phyloP scores from a whole-genome alignment of 2,329 filamentous ascomycete genomes.

The Sporothrix pseudoabietina region DNA sequence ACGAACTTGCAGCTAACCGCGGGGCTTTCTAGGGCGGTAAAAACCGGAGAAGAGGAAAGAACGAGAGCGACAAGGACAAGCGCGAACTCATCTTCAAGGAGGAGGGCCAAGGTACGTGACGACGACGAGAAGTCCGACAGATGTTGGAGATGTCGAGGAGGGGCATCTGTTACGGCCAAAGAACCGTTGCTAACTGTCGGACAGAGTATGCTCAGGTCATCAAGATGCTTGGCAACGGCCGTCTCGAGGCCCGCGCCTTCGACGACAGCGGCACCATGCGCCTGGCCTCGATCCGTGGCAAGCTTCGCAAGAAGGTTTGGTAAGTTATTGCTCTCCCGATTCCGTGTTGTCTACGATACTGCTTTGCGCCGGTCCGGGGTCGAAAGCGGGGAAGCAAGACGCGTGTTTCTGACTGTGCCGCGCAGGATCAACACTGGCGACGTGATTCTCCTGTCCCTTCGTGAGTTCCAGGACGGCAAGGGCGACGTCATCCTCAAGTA shows the following conservation, averaged over 20 bases:
- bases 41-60: slow-evolving; percentile 97
- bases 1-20: neutral
- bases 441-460: slow-evolving; percentile 80
- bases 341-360: neutral
- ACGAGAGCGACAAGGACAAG: slow-evolving; percentile 99
- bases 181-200: slow-evolving; percentile 32
- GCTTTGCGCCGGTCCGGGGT: neutral
- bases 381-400: slow-evolving; percentile 59
- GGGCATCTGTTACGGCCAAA: neutral
- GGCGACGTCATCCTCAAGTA: slow-evolving; percentile 91
- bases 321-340: slow-evolving; percentile 19
- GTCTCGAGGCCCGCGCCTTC: slow-evolving; percentile 84
- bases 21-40: slow-evolving; percentile 68
- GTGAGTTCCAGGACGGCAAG: slow-evolving; percentile 87
- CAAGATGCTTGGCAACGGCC: slow-evolving; percentile 62
- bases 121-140: neutral
- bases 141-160: neutral
- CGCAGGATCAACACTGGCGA: slow-evolving; percentile 74
- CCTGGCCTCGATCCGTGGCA: slow-evolving; percentile 72
- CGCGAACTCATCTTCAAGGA: slow-evolving; percentile 99
- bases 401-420: neutral
- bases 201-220: slow-evolving; percentile 69
- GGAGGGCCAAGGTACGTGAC: slow-evolving; percentile 70
- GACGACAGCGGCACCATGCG: slow-evolving; percentile 88
- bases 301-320: slow-evolving; percentile 99